Percentiles rank a stretch among this genome's conserved stretches.
phyloP scores from a whole-genome alignment of 2,329 filamentous ascomycete species.

The Penicillium sp. region DNA sequence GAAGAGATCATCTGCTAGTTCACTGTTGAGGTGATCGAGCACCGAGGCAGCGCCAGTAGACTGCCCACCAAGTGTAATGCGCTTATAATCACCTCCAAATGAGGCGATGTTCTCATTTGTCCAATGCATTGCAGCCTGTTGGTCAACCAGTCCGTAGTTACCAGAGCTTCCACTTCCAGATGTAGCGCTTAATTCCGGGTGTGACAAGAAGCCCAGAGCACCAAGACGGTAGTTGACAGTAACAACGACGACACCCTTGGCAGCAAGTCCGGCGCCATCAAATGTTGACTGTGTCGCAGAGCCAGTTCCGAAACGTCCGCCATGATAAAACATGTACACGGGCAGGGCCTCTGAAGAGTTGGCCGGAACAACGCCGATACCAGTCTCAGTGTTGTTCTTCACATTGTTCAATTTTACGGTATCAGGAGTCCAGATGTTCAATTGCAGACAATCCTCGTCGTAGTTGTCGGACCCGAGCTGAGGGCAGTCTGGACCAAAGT shows the following conservation, averaged over 20 bases:
- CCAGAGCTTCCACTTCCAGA: neutral
- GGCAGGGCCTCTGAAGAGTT: neutral
- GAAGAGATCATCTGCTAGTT: neutral
- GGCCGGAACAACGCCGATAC: neutral
- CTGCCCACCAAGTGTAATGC: neutral
- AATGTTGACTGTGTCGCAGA: neutral
- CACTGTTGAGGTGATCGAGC: neutral
- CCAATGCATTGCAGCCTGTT: neutral
- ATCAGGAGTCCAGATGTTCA: slow-evolving; percentile 1
- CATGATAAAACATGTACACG: neutral
- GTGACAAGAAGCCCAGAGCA: neutral
- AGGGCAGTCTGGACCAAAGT: neutral
- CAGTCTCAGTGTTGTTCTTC: neutral
- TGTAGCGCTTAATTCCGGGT: neutral
- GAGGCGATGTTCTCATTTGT: slow-evolving; percentile 1
- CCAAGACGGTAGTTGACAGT: neutral
- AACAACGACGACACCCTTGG: neutral
- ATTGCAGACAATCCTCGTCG: neutral
- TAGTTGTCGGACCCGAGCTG: neutral
- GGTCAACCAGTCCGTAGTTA: neutral
- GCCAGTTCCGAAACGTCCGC: neutral
- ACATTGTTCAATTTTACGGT: neutral
- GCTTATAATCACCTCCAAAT: neutral
- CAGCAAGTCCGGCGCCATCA: neutral
- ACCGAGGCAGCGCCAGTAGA: neutral